phyloP scores from a whole-genome alignment of 768 basidiomycete species.

The Mycena chlorophos region DNA sequence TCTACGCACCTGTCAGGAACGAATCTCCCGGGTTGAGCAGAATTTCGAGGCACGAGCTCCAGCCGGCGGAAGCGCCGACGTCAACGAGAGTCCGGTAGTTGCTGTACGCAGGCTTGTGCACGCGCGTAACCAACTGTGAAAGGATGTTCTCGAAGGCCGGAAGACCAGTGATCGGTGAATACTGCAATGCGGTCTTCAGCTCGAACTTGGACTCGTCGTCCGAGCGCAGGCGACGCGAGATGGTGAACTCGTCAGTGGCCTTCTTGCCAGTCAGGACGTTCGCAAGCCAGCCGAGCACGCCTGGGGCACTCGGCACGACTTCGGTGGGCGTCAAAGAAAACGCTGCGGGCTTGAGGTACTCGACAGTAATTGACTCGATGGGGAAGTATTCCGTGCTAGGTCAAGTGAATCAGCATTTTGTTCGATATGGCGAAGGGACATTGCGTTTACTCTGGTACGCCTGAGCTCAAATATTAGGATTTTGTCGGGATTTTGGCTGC shows the following conservation, averaged over 20 bases:
- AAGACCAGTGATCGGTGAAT: constrained; percentile 47
- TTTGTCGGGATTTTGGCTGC: too few species aligned
- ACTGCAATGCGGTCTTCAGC: constrained; percentile 55
- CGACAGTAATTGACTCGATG: constrained; percentile 20
- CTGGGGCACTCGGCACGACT: constrained; percentile 14
- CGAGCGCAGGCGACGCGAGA: constrained; percentile 26
- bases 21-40: constrained; percentile 8
- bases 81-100: constrained; percentile 49
- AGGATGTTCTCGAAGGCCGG: constrained; percentile 43
- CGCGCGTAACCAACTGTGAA: constrained; percentile 38
- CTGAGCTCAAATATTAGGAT: too few species aligned
- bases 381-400: constrained; percentile 20
- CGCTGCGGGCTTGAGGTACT: constrained; percentile 15
- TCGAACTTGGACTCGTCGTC: constrained; percentile 38
- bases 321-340: constrained; percentile 18
- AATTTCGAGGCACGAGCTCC: constrained; percentile 13
- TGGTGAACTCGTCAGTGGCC: constrained; percentile 17
- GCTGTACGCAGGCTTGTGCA: constrained; percentile 48
- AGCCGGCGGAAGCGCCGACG: constrained; percentile 55
- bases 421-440: background rate
- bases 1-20: constrained; percentile 14
- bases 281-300: constrained; percentile 20
- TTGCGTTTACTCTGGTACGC: constrained; percentile 14
- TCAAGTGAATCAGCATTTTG: background rate
- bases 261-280: constrained; percentile 19